Evolutionary conservation across 176 grass and related monocot genomes (phyloP), one percentile per base, ranked within the genome.

Genomic region (Thinopyrum elongatum): DNA sequence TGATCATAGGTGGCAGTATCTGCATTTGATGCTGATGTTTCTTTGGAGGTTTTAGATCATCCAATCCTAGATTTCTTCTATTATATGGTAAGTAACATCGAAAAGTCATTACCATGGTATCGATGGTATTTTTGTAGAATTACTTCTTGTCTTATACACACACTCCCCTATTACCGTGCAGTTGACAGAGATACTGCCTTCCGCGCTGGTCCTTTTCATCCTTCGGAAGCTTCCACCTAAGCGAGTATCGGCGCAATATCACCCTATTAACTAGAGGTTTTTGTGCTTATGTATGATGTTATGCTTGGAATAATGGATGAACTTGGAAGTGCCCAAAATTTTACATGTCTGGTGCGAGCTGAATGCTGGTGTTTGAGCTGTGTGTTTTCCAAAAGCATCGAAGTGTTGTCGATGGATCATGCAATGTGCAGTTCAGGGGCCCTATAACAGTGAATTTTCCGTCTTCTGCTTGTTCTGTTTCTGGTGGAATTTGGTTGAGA

Each of bases 221-320:
- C 97, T 99, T 6, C 87, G 97, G 19, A 99, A 96, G 74, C 94
- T 99, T 61, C 97, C 96, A 38, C 96, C 97, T 26, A 99, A 94
- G 77, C 84, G 92, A 83, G 90, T 93, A 25, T 94, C 94, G 10
- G 92, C 82, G 21, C 94, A 99, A 73, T 91, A 99, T 44, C 94
- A 99, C 86, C 94, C 94, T 35, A 99, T 99, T 76, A 95, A 81
- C 51, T 99, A 91, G 86, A 39, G 68, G 57, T 23, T 16, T 21
- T 25, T 76, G 41, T 46, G 2, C 41, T 64, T 39, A 7, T 61
- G 26, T 76, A 11, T 33, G 78, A 22, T 89, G 75, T 74, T 82
- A 47, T 74, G 70, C 34, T 61, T 84, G 65, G 57, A 78, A 46
- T 59, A 69, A 15, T 62, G 47, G 59, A 73, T 69, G 44, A 67